Evolutionary conservation across 495 filamentous ascomycete genomes (phyloP).

Genomic region (Penicillium egyptiacum): DNA sequence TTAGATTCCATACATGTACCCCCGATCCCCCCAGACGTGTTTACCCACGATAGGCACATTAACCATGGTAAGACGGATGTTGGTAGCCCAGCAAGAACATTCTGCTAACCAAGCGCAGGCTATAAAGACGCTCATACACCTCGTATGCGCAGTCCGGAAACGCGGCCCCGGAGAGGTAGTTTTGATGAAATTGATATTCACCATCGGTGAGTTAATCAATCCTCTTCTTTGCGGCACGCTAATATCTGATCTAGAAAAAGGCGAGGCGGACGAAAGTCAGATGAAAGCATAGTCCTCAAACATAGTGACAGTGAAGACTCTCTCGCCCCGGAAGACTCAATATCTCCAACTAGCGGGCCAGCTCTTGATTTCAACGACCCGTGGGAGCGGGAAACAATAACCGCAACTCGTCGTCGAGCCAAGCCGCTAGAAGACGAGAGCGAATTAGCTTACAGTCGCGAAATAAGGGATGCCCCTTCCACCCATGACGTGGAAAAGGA

Average conservation of each 20-base stretch:
- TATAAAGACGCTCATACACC: constrained; percentile 32
- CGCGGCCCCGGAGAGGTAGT: constrained; percentile 28
- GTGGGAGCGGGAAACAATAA: constrained; percentile 11
- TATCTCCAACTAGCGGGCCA: constrained; percentile 21
- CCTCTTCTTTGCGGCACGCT: background rate
- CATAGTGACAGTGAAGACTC: constrained; percentile 16
- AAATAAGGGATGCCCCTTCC: constrained; percentile 2
- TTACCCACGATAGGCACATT: constrained; percentile 82
- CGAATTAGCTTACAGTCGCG: constrained; percentile 1
- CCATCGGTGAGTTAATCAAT: constrained; percentile 30
- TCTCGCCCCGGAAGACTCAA: constrained; percentile 14
- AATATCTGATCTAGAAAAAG: constrained; percentile 8
- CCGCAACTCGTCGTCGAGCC: constrained; percentile 2
- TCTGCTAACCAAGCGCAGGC: constrained; percentile 15
- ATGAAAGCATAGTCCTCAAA: constrained; percentile 23
- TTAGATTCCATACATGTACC: constrained; percentile 64
- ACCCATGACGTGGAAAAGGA: constrained; percentile 11
- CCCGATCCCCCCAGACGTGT: constrained; percentile 75
- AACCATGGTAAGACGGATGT: constrained; percentile 64
- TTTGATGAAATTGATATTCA: constrained; percentile 55
- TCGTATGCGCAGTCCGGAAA: constrained; percentile 38
- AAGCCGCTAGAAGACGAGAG: constrained; percentile 8
- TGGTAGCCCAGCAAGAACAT: background rate
- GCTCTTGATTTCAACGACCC: constrained; percentile 20
- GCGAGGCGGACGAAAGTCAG: constrained; percentile 14